Percentiles rank a stretch among this genome's conserved stretches.
Conservation (phyloP, 2,329 filamentous ascomycete species). For the Fusarium domesticum region DNA sequence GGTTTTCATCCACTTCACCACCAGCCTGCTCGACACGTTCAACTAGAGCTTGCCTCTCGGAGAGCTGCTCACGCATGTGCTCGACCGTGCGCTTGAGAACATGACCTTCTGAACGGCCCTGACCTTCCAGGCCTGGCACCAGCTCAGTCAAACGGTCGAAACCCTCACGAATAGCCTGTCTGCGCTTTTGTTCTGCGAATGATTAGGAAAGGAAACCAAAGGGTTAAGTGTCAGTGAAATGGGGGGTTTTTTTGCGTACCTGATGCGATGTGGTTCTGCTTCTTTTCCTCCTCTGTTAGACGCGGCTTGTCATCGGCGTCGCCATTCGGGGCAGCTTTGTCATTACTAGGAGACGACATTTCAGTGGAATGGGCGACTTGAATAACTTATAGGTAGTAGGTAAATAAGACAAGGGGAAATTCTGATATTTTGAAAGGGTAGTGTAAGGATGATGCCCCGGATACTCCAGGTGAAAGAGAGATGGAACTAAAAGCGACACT, state of each 20-base stretch:
- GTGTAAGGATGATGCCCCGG: constrained; percentile 34
- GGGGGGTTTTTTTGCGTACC: constrained; percentile 34
- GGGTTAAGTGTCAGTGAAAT: background rate
- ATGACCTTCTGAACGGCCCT: constrained; percentile 79
- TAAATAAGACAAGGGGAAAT: too few species aligned
- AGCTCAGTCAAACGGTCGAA: constrained; percentile 79
- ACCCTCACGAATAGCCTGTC: constrained; percentile 70
- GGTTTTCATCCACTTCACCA: constrained; percentile 50
- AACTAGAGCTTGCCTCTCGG: constrained; percentile 56
- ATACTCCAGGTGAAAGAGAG: constrained; percentile 30
- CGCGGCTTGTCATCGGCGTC: constrained; percentile 47
- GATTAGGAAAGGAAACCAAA: background rate
- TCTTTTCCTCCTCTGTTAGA: constrained; percentile 53
- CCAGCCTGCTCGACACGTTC: constrained; percentile 57
- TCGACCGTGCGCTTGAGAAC: constrained; percentile 73
- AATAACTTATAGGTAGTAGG: too few species aligned
- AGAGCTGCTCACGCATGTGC: constrained; percentile 59
- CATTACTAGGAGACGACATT: constrained; percentile 33
- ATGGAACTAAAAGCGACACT: constrained; percentile 14
- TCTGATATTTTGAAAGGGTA: constrained; percentile 2
- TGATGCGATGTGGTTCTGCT: constrained; percentile 54
- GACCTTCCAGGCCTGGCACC: constrained; percentile 77
- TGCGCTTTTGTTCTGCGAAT: constrained; percentile 42
- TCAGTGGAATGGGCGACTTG: too few species aligned
- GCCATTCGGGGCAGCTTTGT: constrained; percentile 25